Evolutionary conservation across 2,329 filamentous ascomycete genomes (phyloP).

Genomic region (Neopestalotiopsis clavispora): DNA sequence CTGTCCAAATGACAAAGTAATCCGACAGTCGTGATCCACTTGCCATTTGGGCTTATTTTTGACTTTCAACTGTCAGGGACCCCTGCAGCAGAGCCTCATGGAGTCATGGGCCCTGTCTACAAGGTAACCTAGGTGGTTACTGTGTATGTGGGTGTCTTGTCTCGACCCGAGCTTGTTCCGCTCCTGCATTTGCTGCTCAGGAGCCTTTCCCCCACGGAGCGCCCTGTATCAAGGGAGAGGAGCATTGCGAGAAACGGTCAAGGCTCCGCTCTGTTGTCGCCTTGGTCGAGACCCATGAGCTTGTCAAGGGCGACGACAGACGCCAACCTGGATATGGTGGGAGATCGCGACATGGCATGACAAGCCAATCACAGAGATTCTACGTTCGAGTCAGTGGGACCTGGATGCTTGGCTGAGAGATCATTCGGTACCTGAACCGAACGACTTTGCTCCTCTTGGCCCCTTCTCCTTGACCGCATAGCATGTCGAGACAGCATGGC

Average conservation of each 20-base stretch:
- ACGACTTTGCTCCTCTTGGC: background rate
- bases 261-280: background rate
- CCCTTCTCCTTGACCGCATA: background rate
- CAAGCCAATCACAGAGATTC: background rate
- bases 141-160: background rate
- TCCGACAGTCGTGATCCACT: background rate
- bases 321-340: constrained; percentile 5
- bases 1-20: background rate
- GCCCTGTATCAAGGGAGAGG: background rate
- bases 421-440: constrained; percentile 13
- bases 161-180: background rate
- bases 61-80: background rate
- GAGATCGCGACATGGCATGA: constrained; percentile 1
- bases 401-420: background rate
- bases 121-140: background rate
- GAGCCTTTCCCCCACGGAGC: background rate
- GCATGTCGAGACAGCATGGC: constrained; percentile 9
- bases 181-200: background rate
- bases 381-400: background rate
- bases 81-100: constrained; percentile 14
- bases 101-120: background rate
- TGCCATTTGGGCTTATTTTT: background rate
- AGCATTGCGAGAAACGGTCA: background rate
- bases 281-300: constrained; percentile 3
- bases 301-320: background rate